Base-by-base conservation (phyloP, 2,329 filamentous ascomycete species). In the Neonectria coccinea region DNA sequence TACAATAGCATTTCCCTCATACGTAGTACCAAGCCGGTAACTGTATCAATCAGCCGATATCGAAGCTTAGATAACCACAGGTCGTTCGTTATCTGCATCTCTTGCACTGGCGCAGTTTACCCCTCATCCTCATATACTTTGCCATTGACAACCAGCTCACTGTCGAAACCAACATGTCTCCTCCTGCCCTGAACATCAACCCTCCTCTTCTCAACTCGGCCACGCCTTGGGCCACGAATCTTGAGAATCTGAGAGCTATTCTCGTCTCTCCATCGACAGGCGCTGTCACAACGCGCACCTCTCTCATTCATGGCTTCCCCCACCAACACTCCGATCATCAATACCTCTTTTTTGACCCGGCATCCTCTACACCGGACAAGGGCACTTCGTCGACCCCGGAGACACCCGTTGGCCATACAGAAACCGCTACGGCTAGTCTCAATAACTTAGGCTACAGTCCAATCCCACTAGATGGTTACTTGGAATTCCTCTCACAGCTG, bases 391-490 rank as follows among this genome's bases (percentile, higher is more conserved):
- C 73, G 0, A 56, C 12, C 8, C 73, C 59, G 14, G 59, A 53
- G 14, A 67, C 33, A 42, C 74, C 52, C 47, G 69, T 9, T 0
- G 61, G 48, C 1, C 65, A 68, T 5, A 75, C 78, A 25, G 64
- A 76, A 20, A 47, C 65, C 33, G 55, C 65, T 12, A 62, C 71
- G 3, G 84, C 82, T 2, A 87, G 83, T 57, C 75, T 94, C 56
- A 94, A 95, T 74, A 92, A 87, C 0, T 81, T 93, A 2, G 92
- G 92, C 5, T 95, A 94, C 77, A 92, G 89, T 66, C 92, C 91
- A 0, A 77, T 88, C 16, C 79, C 85, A 0, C 81, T 94, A 0
- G 71, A 80, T 10, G 77, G 80, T 12, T 94, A 93, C 64, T 81
- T 94, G 0, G 67, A 66, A 1, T 87, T 86, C 59, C 81, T 92